These are phyloP conservation scores for Colletotrichum chrysophilum DNA, from an alignment of 2,329 filamentous ascomycete genomes.

Conservation along the genomic window DNA sequence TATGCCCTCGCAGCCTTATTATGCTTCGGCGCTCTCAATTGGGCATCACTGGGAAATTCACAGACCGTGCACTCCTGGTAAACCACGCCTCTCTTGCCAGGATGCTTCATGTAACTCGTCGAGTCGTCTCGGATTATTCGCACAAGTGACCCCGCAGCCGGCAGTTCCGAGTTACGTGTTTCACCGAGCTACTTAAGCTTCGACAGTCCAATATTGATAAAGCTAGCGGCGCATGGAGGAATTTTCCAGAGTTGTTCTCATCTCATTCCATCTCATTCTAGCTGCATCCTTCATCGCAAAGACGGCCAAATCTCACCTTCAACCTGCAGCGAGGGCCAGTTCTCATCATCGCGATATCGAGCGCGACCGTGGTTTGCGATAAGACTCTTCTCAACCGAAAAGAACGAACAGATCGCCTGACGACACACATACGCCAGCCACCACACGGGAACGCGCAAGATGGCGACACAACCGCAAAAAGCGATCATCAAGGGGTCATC, in stretches of 20 bases:
- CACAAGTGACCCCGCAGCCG: neutral
- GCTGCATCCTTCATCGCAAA: conserved; percentile 8
- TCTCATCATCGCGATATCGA: neutral
- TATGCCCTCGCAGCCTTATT: neutral
- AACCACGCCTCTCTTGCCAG: neutral
- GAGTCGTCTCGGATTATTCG: neutral
- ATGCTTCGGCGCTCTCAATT: neutral
- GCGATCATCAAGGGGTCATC: conserved; percentile 20
- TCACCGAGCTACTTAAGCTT: conserved; percentile 7
- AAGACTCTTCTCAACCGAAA: neutral
- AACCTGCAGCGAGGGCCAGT: neutral
- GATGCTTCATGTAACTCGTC: neutral
- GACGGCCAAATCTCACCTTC: neutral
- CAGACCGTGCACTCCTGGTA: neutral
- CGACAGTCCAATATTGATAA: neutral
- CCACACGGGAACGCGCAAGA: neutral
- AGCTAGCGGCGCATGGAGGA: neutral
- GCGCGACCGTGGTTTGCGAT: neutral
- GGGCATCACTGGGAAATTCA: neutral
- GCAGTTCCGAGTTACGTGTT: neutral
- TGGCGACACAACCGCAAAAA: neutral
- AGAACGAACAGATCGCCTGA: neutral
- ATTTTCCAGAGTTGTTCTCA: neutral
- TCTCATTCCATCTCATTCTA: neutral
- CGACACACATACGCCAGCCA: neutral